Percentiles rank a stretch among this genome's conserved stretches.
Evolutionary conservation across 1,139 yeast species (phyloP).

Genomic region (Pichia kudriavzevii): DNA sequence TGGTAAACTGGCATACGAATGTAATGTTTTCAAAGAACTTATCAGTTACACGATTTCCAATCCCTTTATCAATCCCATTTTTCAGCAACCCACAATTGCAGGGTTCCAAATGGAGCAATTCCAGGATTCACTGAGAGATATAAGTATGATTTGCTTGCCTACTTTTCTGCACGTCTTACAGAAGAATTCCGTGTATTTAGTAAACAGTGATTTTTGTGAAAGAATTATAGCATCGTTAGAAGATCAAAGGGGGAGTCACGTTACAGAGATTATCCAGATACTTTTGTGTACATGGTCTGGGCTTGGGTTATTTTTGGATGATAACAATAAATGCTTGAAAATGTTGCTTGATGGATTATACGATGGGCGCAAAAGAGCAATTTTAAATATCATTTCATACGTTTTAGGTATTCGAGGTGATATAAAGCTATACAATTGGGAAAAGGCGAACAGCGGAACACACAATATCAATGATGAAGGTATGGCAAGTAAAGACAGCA

Average conservation of each 20-base stretch:
- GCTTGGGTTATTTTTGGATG: slow-evolving; percentile 53
- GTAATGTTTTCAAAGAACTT: slow-evolving; percentile 10
- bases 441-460: too few species aligned
- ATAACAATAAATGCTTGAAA: slow-evolving; percentile 49
- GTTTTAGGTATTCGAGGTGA: too few species aligned
- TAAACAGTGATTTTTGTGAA: too few species aligned
- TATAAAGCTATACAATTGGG: too few species aligned
- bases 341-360: slow-evolving; percentile 57
- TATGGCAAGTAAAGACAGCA: too few species aligned
- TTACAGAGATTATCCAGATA: slow-evolving; percentile 44
- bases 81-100: too few species aligned
- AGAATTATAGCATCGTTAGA: too few species aligned
- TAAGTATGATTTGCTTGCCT: slow-evolving; percentile 9
- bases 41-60: too few species aligned
- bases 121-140: slow-evolving; percentile 3
- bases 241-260: neutral
- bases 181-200: too few species aligned
- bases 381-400: too few species aligned
- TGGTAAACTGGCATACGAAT: slow-evolving; percentile 8
- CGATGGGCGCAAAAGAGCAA: slow-evolving; percentile 52
- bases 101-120: neutral
- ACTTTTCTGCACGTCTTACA: slow-evolving; percentile 47
- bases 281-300: slow-evolving; percentile 80
- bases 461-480: too few species aligned
- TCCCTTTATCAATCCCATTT: too few species aligned